phyloP scores from a whole-genome alignment of 208 protist species.

The Crithidia mellificae region DNA sequence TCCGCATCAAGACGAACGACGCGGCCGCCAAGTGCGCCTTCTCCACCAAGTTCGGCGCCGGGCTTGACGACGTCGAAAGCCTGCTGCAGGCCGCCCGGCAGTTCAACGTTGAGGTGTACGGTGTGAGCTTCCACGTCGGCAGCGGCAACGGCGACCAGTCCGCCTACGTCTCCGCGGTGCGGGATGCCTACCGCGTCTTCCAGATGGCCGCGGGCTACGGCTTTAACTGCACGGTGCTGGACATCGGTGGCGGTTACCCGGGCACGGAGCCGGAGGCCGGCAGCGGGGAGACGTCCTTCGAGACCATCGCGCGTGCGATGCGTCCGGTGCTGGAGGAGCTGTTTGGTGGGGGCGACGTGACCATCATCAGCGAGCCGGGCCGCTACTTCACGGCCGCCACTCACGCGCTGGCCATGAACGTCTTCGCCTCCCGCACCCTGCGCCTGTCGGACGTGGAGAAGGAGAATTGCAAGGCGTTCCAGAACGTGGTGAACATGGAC shows the following conservation, averaged over 20 bases:
- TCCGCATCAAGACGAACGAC: constrained; percentile 83
- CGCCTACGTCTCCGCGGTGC: constrained; percentile 65
- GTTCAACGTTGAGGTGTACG: constrained; percentile 61
- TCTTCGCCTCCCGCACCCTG: constrained; percentile 57
- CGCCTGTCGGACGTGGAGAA: constrained; percentile 37
- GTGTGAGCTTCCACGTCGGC: constrained; percentile 91
- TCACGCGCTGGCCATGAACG: constrained; percentile 69
- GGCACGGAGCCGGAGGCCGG: constrained; percentile 32
- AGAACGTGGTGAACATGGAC: constrained; percentile 28
- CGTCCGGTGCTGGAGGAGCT: constrained; percentile 57
- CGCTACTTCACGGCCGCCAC: constrained; percentile 76
- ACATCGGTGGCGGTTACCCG: constrained; percentile 90
- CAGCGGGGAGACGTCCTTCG: constrained; percentile 37
- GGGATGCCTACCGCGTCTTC: constrained; percentile 56
- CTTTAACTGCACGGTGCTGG: constrained; percentile 78
- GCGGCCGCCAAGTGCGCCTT: constrained; percentile 62
- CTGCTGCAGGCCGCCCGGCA: constrained; percentile 48
- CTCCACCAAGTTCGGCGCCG: constrained; percentile 84
- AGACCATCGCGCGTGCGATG: constrained; percentile 58
- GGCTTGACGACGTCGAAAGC: constrained; percentile 36
- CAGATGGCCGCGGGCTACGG: constrained; percentile 56
- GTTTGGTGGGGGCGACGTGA: constrained; percentile 54
- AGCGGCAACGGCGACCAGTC: constrained; percentile 64
- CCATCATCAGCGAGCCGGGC: constrained; percentile 84
- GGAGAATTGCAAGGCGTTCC: constrained; percentile 23